Conservation (phyloP, 1,284 basidiomycete genomes). For the Phylloporus sp. region DNA sequence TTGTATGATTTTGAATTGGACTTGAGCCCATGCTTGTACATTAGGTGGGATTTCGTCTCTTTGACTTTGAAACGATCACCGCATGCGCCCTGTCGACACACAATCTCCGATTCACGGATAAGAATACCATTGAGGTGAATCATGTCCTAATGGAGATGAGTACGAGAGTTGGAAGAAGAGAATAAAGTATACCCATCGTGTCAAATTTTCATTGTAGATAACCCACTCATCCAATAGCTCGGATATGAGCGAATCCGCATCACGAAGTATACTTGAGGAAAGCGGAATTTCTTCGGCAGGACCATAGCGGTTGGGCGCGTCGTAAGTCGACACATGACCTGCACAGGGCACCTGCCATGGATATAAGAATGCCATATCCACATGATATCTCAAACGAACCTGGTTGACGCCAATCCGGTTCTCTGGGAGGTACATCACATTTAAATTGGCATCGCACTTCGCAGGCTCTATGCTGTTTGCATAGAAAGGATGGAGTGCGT, state of each 20-base stretch:
- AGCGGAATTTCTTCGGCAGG: background rate
- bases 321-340: background rate
- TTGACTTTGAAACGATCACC: slow-evolving; percentile 64
- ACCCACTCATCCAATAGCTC: background rate
- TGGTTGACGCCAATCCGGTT: background rate
- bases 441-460: background rate
- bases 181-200: background rate
- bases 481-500: too few species aligned
- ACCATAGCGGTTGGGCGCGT: background rate
- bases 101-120: background rate
- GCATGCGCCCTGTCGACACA: background rate
- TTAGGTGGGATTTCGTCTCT: background rate
- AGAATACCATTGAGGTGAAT: too few species aligned
- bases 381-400: background rate
- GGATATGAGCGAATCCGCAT: background rate
- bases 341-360: too few species aligned
- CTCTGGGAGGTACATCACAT: background rate
- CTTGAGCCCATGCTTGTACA: background rate
- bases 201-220: background rate
- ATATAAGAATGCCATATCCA: background rate
- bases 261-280: background rate
- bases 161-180: too few species aligned
- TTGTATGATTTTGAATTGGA: background rate
- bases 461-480: background rate
- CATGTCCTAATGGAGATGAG: too few species aligned